Evolutionary conservation across 2,329 filamentous ascomycete species (phyloP), one percentile per base, ranked within the genome.

Genomic region (Biscogniauxia marginata): DNA sequence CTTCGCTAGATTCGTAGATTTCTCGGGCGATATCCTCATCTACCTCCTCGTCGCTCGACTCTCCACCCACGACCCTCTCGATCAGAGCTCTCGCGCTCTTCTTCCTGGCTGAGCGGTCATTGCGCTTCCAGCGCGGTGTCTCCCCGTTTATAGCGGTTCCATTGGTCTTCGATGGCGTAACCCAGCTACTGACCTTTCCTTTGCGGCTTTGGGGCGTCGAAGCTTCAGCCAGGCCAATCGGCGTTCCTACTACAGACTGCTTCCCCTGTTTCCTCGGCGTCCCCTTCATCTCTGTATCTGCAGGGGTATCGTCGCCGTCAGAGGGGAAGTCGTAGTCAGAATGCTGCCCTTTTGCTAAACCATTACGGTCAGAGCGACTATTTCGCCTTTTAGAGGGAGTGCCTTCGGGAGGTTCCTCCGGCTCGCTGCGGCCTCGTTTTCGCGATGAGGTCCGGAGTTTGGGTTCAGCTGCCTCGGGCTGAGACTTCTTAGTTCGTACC

Each of bases 21-120:
- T 88, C 82, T 52, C 86, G 79, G 1, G 86, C 87, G 23, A 95
- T 76, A 5, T 79, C 81, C 51, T 89, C 85, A 4, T 87, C 87
- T 13, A 85, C 88, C 48, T 89, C 90, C 23, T 91, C 88, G 48
- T 92, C 88, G 66, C 85, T 88, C 22, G 81, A 79, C 7, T 78
- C 82, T 18, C 83, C 85, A 19, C 82, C 80, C 9, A 89, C 79
- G 6, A 86, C 85, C 46, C 86, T 86, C 67, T 93, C 86, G 39
- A 96, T 87, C 51, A 97, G 75, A 3, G 85, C 84, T 51, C 86
- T 82, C 20, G 89, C 89, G 70, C 90, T 96, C 78, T 96, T 97
- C 67, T 87, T 87, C 66, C 89, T 85, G 1, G 93, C 93, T 4
- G 93, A 97, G 49, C 89, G 86, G 73, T 97, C 91, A 61, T 90